These are phyloP conservation scores for Geotrichum histeridarum DNA, from an alignment of 1,139 yeast genomes.

Conservation along the genomic window DNA sequence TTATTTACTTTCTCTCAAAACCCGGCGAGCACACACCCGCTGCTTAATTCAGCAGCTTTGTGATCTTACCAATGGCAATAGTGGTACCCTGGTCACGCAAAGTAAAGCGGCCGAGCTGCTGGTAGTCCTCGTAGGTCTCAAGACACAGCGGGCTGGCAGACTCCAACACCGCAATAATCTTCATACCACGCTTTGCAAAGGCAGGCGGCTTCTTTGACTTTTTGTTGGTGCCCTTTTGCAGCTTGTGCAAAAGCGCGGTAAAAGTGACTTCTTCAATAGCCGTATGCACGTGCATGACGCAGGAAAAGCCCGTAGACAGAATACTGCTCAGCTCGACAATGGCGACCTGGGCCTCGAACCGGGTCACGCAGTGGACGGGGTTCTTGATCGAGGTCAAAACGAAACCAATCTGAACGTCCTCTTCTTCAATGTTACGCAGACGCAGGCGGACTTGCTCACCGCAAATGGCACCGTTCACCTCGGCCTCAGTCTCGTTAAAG, in stretches of 20 bases:
- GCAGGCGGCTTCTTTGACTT: constrained; percentile 96
- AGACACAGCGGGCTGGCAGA: constrained; percentile 83
- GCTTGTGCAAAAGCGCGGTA: constrained; percentile 77
- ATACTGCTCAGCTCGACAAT: constrained; percentile 93
- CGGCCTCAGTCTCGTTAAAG: constrained; percentile 92
- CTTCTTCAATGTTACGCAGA: constrained; percentile 94
- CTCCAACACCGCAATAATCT: constrained; percentile 88
- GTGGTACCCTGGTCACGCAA: constrained; percentile 97
- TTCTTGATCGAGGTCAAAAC: constrained; percentile 78
- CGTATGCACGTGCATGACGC: constrained; percentile 98
- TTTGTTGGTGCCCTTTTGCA: constrained; percentile 95
- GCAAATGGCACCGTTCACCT: constrained; percentile 81
- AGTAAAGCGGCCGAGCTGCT: constrained; percentile 95
- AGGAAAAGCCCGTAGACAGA: constrained; percentile 89
- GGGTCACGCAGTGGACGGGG: constrained; percentile 88
- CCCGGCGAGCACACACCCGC: background rate
- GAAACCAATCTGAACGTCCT: constrained; percentile 86
- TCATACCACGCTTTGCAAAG: constrained; percentile 98
- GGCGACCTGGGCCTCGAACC: constrained; percentile 93
- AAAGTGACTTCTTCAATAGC: constrained; percentile 93
- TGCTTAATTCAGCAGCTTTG: constrained; percentile 37
- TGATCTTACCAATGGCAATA: constrained; percentile 94
- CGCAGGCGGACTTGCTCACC: constrained; percentile 97
- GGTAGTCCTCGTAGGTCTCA: constrained; percentile 86
- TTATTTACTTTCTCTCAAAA: no score